Percentiles rank a stretch among this genome's conserved stretches.
phyloP scores from a whole-genome alignment of 495 filamentous ascomycete genomes.

The Tetracladium marchalianum region DNA sequence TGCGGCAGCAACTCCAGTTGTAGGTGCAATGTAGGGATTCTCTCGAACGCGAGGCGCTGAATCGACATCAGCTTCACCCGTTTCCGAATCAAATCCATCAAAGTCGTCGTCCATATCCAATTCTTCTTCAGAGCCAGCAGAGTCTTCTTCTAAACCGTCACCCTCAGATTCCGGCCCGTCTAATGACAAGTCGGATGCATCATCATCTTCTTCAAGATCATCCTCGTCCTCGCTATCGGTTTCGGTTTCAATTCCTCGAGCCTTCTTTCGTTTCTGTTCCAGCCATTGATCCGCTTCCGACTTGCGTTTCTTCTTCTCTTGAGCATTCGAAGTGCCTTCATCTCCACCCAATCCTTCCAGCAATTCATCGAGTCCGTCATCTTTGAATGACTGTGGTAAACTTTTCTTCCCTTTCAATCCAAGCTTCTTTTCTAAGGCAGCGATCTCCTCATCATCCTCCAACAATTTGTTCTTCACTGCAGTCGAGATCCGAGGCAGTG shows the following conservation, averaged over 20 bases:
- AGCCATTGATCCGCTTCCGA: slow-evolving; percentile 46
- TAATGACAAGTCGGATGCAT: slow-evolving; percentile 14
- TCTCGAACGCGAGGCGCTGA: slow-evolving; percentile 28
- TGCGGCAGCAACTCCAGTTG: slow-evolving; percentile 21
- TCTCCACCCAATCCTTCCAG: slow-evolving; percentile 59
- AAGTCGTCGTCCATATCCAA: slow-evolving; percentile 25
- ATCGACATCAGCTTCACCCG: slow-evolving; percentile 1
- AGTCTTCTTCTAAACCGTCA: slow-evolving; percentile 19
- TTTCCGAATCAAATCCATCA: slow-evolving; percentile 20
- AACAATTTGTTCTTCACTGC: slow-evolving; percentile 53
- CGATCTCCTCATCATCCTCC: slow-evolving; percentile 79
- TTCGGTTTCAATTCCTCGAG: slow-evolving; percentile 18
- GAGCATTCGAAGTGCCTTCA: slow-evolving; percentile 36
- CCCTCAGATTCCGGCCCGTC: slow-evolving; percentile 12
- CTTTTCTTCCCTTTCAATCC: slow-evolving; percentile 73
- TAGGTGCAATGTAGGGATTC: slow-evolving; percentile 43
- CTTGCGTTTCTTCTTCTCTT: slow-evolving; percentile 59
- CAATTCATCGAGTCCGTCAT: slow-evolving; percentile 76
- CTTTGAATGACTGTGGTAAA: slow-evolving; percentile 62
- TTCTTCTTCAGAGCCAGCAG: slow-evolving; percentile 18
- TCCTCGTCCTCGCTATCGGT: slow-evolving; percentile 14
- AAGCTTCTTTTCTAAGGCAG: slow-evolving; percentile 78
- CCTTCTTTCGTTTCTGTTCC: slow-evolving; percentile 35
- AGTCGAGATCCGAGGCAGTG: slow-evolving; percentile 38
- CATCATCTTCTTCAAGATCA: slow-evolving; percentile 16